Evolutionary conservation across 257 asterid species (phyloP), one percentile per base, ranked within the genome.

Genomic region (Thymus mandschuricus): DNA sequence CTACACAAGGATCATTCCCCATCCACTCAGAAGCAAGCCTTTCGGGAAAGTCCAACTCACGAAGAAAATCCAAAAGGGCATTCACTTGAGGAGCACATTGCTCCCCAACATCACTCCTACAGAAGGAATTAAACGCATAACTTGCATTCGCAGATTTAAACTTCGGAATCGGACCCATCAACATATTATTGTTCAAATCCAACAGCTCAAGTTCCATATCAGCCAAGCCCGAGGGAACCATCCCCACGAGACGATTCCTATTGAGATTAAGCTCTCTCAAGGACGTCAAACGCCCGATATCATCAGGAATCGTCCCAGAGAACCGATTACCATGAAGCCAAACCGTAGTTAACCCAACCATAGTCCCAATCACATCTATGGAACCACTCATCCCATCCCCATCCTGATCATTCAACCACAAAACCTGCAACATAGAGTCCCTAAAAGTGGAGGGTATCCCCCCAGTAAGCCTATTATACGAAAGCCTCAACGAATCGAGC

Each of bases 311-410:
- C 1, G 86, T 30, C 4, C 96, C 96, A 3, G 82, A 74, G 60
- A 92, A 89, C 13, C 67, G 81, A 73, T 92, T 92, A 8, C 96
- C 96, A 13, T 92, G 94, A 34, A 92, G 86, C 96, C 96, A 89
- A 41, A 82, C 71, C 43, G 31, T 64, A 6, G 77, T 69, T 61
- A 89, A 68, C 70, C 87, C 90, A 52, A 76, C 77, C 97, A 92
- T 86, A 49, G 77, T 81, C 10, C 73, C 81, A 44, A 92, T 73
- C 31, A 81, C 73, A 60, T 83, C 86, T 0, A 92, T 89, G 8
- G 88, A 49, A 56, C 93, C 96, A 1, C 66, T 79, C 87, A 92
- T 78, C 28, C 86, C 89, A 64, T 70, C 83, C 61, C 85, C 84
- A 34, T 79, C 80, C 57, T 89, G 96, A 82, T 92, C 79, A 79